Base-by-base conservation (phyloP, 2,329 filamentous ascomycete genomes). In the Xylaria sp. region DNA sequence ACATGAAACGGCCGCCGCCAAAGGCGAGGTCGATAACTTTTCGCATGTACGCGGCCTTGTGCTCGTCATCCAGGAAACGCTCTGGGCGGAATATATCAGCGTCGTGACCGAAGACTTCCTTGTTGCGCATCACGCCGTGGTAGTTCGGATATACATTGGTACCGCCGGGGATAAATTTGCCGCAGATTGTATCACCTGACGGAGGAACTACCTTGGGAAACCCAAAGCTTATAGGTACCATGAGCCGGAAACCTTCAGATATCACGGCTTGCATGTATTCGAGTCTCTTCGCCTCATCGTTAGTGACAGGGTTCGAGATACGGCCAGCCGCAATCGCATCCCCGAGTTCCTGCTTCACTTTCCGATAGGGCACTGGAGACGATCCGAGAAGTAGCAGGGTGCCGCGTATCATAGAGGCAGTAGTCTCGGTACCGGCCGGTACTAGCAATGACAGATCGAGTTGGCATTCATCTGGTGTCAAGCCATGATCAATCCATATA, bases 401-500 rank as follows among this genome's bases (percentile, higher is more conserved):
- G 10, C 63, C 62, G 8, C 65, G 43, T 25, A 67, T 62, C n/a
- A 57, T 58, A 25, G 54, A 59, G 15, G 59, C 51, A 19, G 56
- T 51, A 2, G 63, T 68, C 23, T 69, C 67, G 8, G 62, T 29
- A 5, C 67, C 63, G 8, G 66, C 68, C 47, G 62, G 62, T 3
- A 64, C 7, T 6, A 58, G n/a, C 17, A 64, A 21, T 5, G 62
- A n/a, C 23, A 62, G 54, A 31, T 64, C 62, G 3, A 40, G 15
- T 17, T 62, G 58, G n/a, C 58, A 62, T 27, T 62, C 58, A 5
- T 13, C 23, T n/a, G 49, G 19, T 2, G 58, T 7, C 27, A 62
- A 15, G 7, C 59, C 59, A 9, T 53, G 31, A 15, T 49, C 41
- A 5, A 64, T 56, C 44, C 49, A 64, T 35, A 31, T 15, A 27